phyloP scores from a whole-genome alignment of 495 filamentous ascomycete genomes.

The Bacidia rubella region DNA sequence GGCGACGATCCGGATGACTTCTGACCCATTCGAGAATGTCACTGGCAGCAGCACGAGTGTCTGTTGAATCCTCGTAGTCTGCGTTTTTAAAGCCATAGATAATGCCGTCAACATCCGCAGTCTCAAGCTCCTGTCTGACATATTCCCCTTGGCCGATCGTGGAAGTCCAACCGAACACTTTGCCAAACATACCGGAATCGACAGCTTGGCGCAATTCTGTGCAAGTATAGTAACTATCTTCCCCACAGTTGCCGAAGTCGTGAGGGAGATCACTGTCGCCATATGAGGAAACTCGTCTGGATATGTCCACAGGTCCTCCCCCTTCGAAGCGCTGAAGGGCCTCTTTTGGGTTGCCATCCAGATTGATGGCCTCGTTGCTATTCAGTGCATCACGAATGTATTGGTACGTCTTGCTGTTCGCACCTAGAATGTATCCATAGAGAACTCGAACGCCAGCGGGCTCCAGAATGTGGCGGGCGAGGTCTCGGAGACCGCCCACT shows the following conservation, averaged over 20 bases:
- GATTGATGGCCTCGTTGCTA: conserved; percentile 2
- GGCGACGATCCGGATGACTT: not conserved
- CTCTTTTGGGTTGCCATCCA: conserved; percentile 3
- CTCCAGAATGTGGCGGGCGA: not conserved
- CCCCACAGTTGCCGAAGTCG: conserved; percentile 11
- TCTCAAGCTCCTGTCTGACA: not conserved
- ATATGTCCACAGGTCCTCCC: not conserved
- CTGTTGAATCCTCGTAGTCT: not conserved
- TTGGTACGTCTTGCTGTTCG: conserved; percentile 4
- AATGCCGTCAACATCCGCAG: conserved; percentile 1
- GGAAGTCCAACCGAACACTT: not conserved
- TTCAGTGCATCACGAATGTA: conserved; percentile 1
- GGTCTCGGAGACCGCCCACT: not conserved
- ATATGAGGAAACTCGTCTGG: conserved; percentile 1
- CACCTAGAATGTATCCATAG: not conserved
- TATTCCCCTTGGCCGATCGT: not conserved
- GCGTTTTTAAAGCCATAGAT: conserved; percentile 1
- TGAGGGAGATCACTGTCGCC: conserved; percentile 3
- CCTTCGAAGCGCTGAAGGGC: not conserved
- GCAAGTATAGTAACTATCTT: not conserved
- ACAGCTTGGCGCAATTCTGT: not conserved
- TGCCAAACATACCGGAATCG: not conserved
- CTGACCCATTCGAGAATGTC: not conserved
- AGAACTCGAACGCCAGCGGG: not conserved
- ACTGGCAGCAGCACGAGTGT: conserved; percentile 1